Evolutionary conservation across 2,329 filamentous ascomycete genomes (phyloP).

Genomic region (Penicillium capsulatum): DNA sequence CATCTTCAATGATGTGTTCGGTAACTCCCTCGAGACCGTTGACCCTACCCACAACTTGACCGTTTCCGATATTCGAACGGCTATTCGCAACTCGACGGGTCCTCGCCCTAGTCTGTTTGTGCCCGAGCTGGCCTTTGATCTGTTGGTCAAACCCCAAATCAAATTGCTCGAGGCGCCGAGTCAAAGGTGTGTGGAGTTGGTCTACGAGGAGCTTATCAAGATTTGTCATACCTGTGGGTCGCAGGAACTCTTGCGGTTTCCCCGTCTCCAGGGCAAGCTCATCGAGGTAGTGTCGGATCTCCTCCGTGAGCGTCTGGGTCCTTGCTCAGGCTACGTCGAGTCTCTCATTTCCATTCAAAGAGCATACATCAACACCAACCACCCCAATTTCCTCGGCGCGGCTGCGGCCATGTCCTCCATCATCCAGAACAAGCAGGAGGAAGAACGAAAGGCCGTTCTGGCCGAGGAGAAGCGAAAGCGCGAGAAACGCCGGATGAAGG

Average conservation of each 20-base stretch:
- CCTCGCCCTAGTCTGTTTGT: slow-evolving; percentile 94
- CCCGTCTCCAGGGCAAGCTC: slow-evolving; percentile 88
- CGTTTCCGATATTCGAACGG: slow-evolving; percentile 89
- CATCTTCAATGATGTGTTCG: slow-evolving; percentile 98
- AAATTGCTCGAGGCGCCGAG: slow-evolving; percentile 92
- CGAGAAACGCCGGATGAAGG: slow-evolving; percentile 77
- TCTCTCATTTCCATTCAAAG: slow-evolving; percentile 95
- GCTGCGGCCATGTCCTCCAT: slow-evolving; percentile 97
- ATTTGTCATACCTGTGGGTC: slow-evolving; percentile 98
- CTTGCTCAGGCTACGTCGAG: slow-evolving; percentile 85
- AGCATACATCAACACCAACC: slow-evolving; percentile 99
- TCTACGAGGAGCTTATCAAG: slow-evolving; percentile 98
- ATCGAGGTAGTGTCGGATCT: slow-evolving; percentile 98
- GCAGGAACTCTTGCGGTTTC: slow-evolving; percentile 86
- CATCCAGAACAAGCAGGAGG: slow-evolving; percentile 89
- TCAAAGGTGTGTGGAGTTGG: slow-evolving; percentile 93
- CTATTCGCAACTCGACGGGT: slow-evolving; percentile 95
- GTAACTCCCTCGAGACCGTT: slow-evolving; percentile 91
- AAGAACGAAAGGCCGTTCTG: slow-evolving; percentile 74
- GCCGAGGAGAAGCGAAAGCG: slow-evolving; percentile 83
- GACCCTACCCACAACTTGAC: slow-evolving; percentile 95
- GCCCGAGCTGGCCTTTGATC: slow-evolving; percentile 93
- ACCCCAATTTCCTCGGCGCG: slow-evolving; percentile 95
- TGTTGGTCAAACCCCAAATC: slow-evolving; percentile 97
- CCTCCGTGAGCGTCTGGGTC: slow-evolving; percentile 83